These are phyloP conservation scores for Mycena alexandri DNA, from an alignment of 768 basidiomycete species.

Conservation along the genomic window DNA sequence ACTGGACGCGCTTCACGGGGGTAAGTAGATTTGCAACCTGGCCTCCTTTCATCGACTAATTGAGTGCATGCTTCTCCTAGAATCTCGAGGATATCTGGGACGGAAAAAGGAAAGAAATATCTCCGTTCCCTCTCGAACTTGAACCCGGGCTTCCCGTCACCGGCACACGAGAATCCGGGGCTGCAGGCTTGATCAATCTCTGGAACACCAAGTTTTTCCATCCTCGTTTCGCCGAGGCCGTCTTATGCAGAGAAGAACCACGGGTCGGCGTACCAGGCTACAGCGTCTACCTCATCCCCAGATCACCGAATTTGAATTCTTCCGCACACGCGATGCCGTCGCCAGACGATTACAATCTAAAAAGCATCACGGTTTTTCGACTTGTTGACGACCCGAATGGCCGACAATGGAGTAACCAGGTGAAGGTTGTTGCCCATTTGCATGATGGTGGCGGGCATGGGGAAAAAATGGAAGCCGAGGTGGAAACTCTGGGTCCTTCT, in stretches of 20 bases:
- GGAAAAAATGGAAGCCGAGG: too few species aligned
- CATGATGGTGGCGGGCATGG: too few species aligned
- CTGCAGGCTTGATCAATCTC: conserved; percentile 18
- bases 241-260: conserved; percentile 17
- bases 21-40: background rate
- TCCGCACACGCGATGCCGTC: background rate
- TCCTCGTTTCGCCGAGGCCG: conserved; percentile 12
- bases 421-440: background rate
- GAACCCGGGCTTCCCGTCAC: background rate
- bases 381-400: conserved; percentile 3
- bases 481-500: too few species aligned
- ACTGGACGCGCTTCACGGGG: conserved; percentile 14
- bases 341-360: background rate
- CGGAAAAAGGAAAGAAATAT: background rate
- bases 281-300: conserved; percentile 18
- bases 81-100: conserved; percentile 16
- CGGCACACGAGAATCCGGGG: conserved; percentile 1
- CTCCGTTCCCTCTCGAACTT: background rate
- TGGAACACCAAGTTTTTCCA: conserved; percentile 30
- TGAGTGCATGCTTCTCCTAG: background rate
- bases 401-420: background rate
- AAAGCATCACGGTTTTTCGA: conserved; percentile 16
- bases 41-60: too few species aligned
- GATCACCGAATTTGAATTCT: background rate
- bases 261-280: background rate